Evolutionary conservation across 139 green algal species (phyloP), one percentile per base, ranked within the genome.

Genomic region (Closterium sp.): DNA sequence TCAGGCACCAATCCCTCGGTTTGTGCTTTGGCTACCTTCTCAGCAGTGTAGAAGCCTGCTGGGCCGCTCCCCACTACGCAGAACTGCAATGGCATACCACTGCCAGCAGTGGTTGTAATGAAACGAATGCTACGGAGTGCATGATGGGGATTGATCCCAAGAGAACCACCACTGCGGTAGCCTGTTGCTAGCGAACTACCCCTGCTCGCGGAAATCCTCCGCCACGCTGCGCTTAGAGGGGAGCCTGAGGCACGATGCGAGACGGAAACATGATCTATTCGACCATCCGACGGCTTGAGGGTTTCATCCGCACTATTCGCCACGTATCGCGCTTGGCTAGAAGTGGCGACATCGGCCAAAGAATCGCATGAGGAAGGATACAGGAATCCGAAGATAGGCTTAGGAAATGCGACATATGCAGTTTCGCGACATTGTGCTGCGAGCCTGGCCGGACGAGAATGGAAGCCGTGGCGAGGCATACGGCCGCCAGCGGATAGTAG

Each of bases 41-140:
- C 91, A 30, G 91, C 89, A 31, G 85, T 94, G 90, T 94, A 94
- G 30, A 94, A 92, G 34, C 91, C 91, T 23, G 91, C 91, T 66
- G 91, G 91, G 1, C 91, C 91, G 34, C 91, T 94, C 3, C 91
- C 91, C 32, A 94, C 91, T 23, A 94, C 34, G 28, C 89, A 93
- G 64, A 94, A 94, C 28, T 91, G 66, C n/a, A 91, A 76, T 19
- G 55, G 55, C 55, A 7, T 76, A 19, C 25, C 55, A 76, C 55
- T 28, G 55, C 12, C 55, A 28, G 16, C 16, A 3, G 16, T 76
- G 55, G 55, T 76, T 76, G 55, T 76, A 76, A 76, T 3, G 55
- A 19, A 76, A 3, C 55, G 55, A 16, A 16, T 28, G 4, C 16
- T 76, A 28, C 55, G 23, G 55, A 76, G 12, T 28, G 25, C 55